Base-by-base conservation (phyloP, 176 grass and related monocot genomes). In the Triticum dicoccoides region DNA sequence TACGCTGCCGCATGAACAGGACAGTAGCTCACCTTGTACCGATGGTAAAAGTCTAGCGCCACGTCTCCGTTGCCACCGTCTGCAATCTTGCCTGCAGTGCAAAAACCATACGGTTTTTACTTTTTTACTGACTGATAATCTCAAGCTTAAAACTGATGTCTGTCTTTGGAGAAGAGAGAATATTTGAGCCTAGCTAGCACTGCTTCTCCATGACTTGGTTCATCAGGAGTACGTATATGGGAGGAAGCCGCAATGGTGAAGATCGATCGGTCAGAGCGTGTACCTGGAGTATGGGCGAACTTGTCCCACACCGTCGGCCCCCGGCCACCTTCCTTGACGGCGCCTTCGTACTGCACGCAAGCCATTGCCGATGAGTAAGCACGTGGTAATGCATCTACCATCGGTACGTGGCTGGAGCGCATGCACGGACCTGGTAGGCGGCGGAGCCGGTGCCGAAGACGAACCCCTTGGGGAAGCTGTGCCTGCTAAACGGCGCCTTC, bases 241-340 rank as follows among this genome's bases (percentile, higher is more conserved):
- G 47, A 15, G 4, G 13, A 51, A 15, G 47, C 4, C 14, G 15
- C 4, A 51, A 5, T 51, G 5, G 47, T 17, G 49, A 17, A 52
- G 49, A 52, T 52, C 5, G 49, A 52, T 2, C 5, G 14, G 5
- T 1, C 1, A 17, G 49, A 58, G 18, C 6, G 54, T 20, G 54
- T 58, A 88, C 92, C 89, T 85, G 89, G 76, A 58, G 49, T 49
- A 32, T 91, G 92, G 51, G 80, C 87, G 65, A 91, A 91, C 30
- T 87, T 91, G 74, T 91, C 89, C 92, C 92, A 94, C 38, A 91
- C 73, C 21, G 84, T 91, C 44, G 87, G 92, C 0, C 87, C 87
- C 23, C 72, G 77, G 13, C 92, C 92, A 18, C 84, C 89, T 69
- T 68, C 92, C 8, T 56, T 69, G 5, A 33, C 81, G 17, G 84